Evolutionary conservation across 179 eudicot genomes (phyloP), one percentile per base, ranked within the genome.

Genomic region (Corrigiola litoralis): DNA sequence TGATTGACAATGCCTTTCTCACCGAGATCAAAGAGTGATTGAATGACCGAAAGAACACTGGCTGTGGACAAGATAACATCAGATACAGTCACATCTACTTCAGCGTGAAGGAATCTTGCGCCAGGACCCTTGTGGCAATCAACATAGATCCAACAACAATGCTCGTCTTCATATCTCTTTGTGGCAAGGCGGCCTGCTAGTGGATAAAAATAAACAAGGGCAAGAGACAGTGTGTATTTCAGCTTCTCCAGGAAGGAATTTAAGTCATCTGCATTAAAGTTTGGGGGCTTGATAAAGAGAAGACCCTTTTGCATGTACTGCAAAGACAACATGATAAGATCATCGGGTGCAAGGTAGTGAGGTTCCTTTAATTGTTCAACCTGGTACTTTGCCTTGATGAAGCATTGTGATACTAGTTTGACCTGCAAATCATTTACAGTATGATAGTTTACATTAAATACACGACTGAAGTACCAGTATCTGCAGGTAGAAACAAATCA

Each of bases 111-210:
- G 23, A 81, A 69, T 53, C 67, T 55, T 10, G 82, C 85, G 0
- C 85, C 82, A 11, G 76, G 72, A 1, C 77, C 68, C 38, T 72
- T 68, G 10, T 16, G 20, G 40, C 76, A 71, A n/a, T 77, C 74
- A 36, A 81, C 48, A 3, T 48, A 75, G 6, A 81, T 57, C 24
- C 65, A 48, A 25, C 55, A 73, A n/a, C 42, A 13, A 28, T 63
- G 75, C 7, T 82, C 78, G 31, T 66, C 42, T 16, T 66, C 63
- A 28, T 59, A 58, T 45, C 61, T 54, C 0, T 55, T 28, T 0
- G 78, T 82, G 2, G 62, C 63, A 0, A 82, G 56, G 5, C 78
- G 80, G 13, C 84, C 87, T 0, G 87, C 78, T 8, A 82, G 60
- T 0, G 80, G 81, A 70, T 77, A 77, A 68, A 76, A 82, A 58